phyloP scores from a whole-genome alignment of 345 rosid genomes.

The Hypericum androsaemum region DNA sequence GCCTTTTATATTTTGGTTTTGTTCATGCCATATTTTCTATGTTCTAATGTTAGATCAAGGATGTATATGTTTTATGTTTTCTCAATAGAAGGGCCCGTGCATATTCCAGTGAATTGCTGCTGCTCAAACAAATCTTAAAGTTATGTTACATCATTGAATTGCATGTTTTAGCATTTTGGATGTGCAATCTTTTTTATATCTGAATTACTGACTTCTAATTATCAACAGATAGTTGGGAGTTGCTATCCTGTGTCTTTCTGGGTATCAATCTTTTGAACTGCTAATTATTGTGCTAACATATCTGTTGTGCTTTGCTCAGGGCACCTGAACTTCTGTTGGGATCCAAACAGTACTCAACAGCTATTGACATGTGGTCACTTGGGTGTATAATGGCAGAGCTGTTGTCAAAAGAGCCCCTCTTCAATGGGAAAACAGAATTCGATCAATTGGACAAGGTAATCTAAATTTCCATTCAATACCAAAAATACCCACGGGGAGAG shows the following conservation, averaged over 20 bases:
- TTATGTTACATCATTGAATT: too few relatives aligned
- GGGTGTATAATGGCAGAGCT: slow-evolving; percentile 99
- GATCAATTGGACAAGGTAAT: slow-evolving; percentile 98
- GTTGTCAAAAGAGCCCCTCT: slow-evolving; percentile 73
- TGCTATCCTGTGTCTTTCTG: too few relatives aligned
- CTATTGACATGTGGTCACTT: slow-evolving; percentile 99
- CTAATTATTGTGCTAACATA: too few relatives aligned
- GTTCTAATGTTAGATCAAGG: not conserved
- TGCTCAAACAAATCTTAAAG: too few relatives aligned
- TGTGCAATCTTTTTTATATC: too few relatives aligned
- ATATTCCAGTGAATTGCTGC: too few relatives aligned
- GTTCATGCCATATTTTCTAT: too few relatives aligned
- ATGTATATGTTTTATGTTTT: not conserved
- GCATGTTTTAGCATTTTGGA: too few relatives aligned
- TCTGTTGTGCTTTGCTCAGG: slow-evolving; percentile 32
- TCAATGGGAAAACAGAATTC: slow-evolving; percentile 89
- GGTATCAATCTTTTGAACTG: too few relatives aligned
- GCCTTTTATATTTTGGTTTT: not conserved
- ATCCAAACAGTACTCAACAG: slow-evolving; percentile 86
- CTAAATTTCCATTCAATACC: not conserved
- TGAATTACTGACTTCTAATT: too few relatives aligned
- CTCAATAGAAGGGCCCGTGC: too few relatives aligned
- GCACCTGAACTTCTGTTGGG: slow-evolving; percentile 99
- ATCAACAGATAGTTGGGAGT: too few relatives aligned
- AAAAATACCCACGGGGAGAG: not conserved